A percentile compares a stretch with the other conserved stretches of the same genome.
Conservation (phyloP, 192 early-diverging fungal species). For the Coemansia sp. region DNA sequence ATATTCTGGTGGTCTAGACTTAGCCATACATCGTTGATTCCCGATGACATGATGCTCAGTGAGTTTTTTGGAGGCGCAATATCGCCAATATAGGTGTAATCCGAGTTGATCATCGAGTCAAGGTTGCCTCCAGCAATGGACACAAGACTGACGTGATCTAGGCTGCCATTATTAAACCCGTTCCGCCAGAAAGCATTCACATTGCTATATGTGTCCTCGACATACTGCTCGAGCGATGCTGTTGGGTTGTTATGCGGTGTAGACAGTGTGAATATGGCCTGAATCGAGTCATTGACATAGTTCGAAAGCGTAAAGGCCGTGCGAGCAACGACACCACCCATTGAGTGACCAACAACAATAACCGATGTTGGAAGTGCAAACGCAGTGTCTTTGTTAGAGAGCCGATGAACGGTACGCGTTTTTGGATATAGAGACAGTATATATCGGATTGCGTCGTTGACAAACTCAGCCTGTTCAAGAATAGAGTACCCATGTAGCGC, state of each 20-base stretch:
- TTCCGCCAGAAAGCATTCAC: conserved; percentile 73
- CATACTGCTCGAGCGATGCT: conserved; percentile 63
- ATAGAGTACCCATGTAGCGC: conserved; percentile 84
- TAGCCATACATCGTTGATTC: conserved; percentile 85
- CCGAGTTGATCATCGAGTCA: conserved; percentile 83
- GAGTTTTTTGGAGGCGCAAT: conserved; percentile 67
- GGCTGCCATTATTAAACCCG: conserved; percentile 44
- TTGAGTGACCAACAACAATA: conserved; percentile 87
- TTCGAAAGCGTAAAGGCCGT: conserved; percentile 70
- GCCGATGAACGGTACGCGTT: conserved; percentile 30
- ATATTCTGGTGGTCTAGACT: conserved; percentile 83
- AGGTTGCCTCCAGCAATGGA: conserved; percentile 89
- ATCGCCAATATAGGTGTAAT: conserved; percentile 65
- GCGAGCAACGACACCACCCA: conserved; percentile 95
- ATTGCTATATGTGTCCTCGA: conserved; percentile 61
- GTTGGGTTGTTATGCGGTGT: conserved; percentile 87
- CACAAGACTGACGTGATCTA: conserved; percentile 67
- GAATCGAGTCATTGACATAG: conserved; percentile 68
- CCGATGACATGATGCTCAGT: conserved; percentile 76
- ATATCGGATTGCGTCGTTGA: conserved; percentile 76
- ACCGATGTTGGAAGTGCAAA: conserved; percentile 68
- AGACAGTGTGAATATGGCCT: conserved; percentile 83
- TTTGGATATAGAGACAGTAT: conserved; percentile 71
- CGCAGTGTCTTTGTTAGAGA: conserved; percentile 19
- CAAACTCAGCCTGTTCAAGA: conserved; percentile 81